phyloP scores from a whole-genome alignment of 1,284 basidiomycete genomes.

The Cryptococcus neoformans region DNA sequence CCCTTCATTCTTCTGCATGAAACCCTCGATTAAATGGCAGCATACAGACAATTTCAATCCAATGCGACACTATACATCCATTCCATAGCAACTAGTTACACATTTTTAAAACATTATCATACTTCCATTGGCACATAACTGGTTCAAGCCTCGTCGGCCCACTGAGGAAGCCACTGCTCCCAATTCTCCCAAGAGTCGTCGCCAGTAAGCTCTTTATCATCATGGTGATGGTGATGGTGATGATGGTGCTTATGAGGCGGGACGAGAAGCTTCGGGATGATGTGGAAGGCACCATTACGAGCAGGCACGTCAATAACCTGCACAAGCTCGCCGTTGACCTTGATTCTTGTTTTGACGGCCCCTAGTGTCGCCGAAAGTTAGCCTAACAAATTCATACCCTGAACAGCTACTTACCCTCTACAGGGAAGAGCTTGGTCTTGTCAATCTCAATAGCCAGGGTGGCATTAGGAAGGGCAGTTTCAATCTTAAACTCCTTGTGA shows the following conservation, averaged over 20 bases:
- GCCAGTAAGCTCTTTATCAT: conserved; percentile 37
- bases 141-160: conserved; percentile 19
- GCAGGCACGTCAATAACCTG: conserved; percentile 57
- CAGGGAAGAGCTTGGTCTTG: conserved; percentile 52
- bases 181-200: conserved; percentile 57
- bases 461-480: conserved; percentile 56
- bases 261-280: conserved; percentile 56
- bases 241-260: conserved; percentile 51
- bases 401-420: conserved; percentile 31
- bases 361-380: conserved; percentile 26
- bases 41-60: no score
- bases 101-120: no score
- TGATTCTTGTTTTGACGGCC: conserved; percentile 52
- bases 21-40: no score
- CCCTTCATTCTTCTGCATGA: no score
- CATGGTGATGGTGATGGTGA: conserved; percentile 40
- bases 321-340: conserved; percentile 57
- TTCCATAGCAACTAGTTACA: no score
- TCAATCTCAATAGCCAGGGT: conserved; percentile 56
- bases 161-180: conserved; percentile 53
- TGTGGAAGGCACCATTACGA: conserved; percentile 63
- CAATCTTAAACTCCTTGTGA: conserved; percentile 53
- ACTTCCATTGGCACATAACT: not conserved
- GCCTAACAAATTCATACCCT: not conserved
- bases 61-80: no score